These are phyloP conservation scores for Barnettozyma sp. DNA, from an alignment of 805 yeast species.

Conservation along the genomic window DNA sequence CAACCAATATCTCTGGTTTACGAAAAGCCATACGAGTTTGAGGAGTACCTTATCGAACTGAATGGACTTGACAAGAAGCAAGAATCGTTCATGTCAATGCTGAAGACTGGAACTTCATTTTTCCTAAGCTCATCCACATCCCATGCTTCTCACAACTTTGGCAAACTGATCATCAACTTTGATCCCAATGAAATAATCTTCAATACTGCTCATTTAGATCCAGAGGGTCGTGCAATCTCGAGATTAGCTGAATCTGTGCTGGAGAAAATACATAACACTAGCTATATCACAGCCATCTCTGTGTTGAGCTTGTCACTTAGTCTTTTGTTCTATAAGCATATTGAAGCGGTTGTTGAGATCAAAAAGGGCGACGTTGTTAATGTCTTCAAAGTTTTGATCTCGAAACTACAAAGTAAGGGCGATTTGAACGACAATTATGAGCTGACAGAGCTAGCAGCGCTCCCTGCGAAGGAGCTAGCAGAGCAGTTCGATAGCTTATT, in stretches of 20 bases:
- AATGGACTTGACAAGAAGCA: constrained; percentile 22
- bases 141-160: constrained; percentile 11
- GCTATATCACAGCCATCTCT: constrained; percentile 17
- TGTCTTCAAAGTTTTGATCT: constrained; percentile 6
- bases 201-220: constrained; percentile 7
- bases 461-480: constrained; percentile 4
- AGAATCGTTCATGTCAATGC: constrained; percentile 17
- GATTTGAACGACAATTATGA: background rate
- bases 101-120: constrained; percentile 12
- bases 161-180: constrained; percentile 20
- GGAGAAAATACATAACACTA: constrained; percentile 13
- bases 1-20: constrained; percentile 19
- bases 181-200: constrained; percentile 7
- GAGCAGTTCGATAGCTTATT: constrained; percentile 5
- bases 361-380: constrained; percentile 7
- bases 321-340: constrained; percentile 13
- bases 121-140: constrained; percentile 1
- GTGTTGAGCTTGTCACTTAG: constrained; percentile 14
- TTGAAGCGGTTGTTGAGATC: constrained; percentile 9
- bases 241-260: constrained; percentile 10
- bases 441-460: constrained; percentile 3
- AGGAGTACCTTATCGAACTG: constrained; percentile 19
- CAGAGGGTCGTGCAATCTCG: constrained; percentile 3
- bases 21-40: constrained; percentile 22
- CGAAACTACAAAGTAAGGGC: background rate